A percentile compares a stretch with the other conserved stretches of the same genome.
phyloP scores from a whole-genome alignment of 2,329 filamentous ascomycete species.

The Penicillium sp. region DNA sequence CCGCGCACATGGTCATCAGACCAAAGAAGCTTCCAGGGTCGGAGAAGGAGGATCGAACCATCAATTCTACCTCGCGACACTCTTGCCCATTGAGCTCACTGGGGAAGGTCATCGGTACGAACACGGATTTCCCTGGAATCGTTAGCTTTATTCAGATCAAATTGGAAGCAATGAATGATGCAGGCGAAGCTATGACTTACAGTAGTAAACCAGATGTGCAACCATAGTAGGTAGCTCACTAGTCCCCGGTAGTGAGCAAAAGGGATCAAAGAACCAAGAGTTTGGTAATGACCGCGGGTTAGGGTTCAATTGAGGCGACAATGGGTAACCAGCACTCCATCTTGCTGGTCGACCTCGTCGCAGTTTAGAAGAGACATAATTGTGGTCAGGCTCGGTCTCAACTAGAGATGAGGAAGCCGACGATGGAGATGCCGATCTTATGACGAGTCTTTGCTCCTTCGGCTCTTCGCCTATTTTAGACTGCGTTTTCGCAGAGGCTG shows the following conservation, averaged over 20 bases:
- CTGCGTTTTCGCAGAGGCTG: constrained; percentile 19
- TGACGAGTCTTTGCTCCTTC: constrained; percentile 23
- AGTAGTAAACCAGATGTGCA: constrained; percentile 41
- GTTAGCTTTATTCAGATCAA: constrained; percentile 23
- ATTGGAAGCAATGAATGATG: not conserved
- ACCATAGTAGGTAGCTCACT: constrained; percentile 35
- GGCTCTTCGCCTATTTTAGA: constrained; percentile 15
- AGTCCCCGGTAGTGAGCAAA: constrained; percentile 41
- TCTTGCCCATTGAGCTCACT: constrained; percentile 37
- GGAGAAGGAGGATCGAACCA: constrained; percentile 42
- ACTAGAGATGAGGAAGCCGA: constrained; percentile 16
- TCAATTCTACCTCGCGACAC: constrained; percentile 37
- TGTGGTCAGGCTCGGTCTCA: constrained; percentile 4
- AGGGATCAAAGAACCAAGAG: constrained; percentile 43
- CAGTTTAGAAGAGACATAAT: constrained; percentile 14
- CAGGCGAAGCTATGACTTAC: constrained; percentile 31
- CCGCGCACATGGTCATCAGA: constrained; percentile 48
- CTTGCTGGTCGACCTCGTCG: constrained; percentile 25
- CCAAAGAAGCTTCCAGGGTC: constrained; percentile 48
- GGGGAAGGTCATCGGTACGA: constrained; percentile 49
- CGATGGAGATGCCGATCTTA: constrained; percentile 25
- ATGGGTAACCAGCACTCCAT: constrained; percentile 29
- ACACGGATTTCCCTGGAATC: constrained; percentile 40
- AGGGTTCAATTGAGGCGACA: constrained; percentile 23
- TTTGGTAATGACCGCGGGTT: constrained; percentile 29